Base-by-base conservation (phyloP, 1,284 basidiomycete species). In the Entoloma clypeatum region DNA sequence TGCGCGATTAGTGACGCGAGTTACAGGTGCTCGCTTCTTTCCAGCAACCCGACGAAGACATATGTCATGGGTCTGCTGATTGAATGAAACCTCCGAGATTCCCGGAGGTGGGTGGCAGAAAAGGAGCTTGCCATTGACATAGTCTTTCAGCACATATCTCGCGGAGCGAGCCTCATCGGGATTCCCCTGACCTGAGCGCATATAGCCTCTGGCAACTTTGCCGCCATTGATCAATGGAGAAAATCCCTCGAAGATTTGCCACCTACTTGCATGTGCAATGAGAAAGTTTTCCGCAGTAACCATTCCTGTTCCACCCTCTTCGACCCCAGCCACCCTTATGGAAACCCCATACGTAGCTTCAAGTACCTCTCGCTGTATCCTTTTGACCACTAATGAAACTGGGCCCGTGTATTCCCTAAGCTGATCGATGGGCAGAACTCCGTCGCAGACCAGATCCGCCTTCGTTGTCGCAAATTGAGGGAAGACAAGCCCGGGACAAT, bases 401-500 rank as follows among this genome's bases (percentile, higher is more conserved):
- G 96, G 96, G 0, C 86, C 96, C 2, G 86, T 93, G 60, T 95
- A 81, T 63, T 99, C 96, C 52, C 91, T 77, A 77, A 99, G 83
- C 62, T 99, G 96, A 63, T 99, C 96, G 56, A 99, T 99, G 1
- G 95, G 96, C 39, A 99, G 66, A 2, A 99, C 93, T 49, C 96
- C 96, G 59, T 99, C 94, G 52, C 93, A 96, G 17, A 99, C 88
- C 41, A 99, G 72, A 48, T 95, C 93, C 4, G 95, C 96, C 57
- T 91, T 91, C 3, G 92, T 96, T 24, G 89, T 92, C 5, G 94
- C 89, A 62, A 99, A 99, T 57, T 99, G 96, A 5, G 96, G 96
- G 62, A 99, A 99, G 11, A 99, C 96, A 19, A 99, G 73, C 68
- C 96, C 96, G 9, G 96, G 96, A 68, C 96, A 99, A 70, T 99